Conservation (phyloP, 345 rosid species). For the Psidium friedrichsthalianum region DNA sequence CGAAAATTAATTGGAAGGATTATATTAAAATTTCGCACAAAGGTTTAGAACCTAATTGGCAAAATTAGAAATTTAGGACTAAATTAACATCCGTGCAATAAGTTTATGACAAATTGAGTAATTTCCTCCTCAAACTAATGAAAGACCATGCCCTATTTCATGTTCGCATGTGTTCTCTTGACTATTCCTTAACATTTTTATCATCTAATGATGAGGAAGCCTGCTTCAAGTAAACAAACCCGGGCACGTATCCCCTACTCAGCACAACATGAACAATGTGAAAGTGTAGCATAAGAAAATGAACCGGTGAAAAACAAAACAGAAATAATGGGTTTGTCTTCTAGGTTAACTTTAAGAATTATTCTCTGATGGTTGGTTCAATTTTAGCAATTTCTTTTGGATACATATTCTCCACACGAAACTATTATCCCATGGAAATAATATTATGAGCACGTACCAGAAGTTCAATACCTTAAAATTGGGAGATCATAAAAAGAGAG, state of each 20-base stretch:
- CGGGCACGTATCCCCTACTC: not conserved
- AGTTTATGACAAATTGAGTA: not conserved
- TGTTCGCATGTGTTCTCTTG: not conserved
- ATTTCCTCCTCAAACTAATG: not conserved
- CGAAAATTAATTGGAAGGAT: not conserved
- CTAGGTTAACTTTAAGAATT: not conserved
- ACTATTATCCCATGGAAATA: not conserved
- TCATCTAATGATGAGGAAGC: not conserved
- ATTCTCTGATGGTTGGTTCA: not conserved
- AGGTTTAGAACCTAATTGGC: not conserved
- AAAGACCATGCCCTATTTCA: not conserved
- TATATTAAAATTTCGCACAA: too few relatives aligned
- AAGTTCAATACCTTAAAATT: not conserved
- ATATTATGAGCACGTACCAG: not conserved
- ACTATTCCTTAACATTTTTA: not conserved
- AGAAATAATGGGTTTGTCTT: not conserved
- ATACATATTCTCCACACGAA: not conserved
- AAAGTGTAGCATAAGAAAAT: not conserved
- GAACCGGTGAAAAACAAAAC: not conserved
- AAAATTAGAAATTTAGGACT: not conserved
- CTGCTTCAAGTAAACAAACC: not conserved
- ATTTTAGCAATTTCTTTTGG: not conserved
- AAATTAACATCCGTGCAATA: not conserved
- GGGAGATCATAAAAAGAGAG: not conserved
- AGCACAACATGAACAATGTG: not conserved